Conservation (phyloP, 163 green algal species). For the Scenedesmus sp. region DNA sequence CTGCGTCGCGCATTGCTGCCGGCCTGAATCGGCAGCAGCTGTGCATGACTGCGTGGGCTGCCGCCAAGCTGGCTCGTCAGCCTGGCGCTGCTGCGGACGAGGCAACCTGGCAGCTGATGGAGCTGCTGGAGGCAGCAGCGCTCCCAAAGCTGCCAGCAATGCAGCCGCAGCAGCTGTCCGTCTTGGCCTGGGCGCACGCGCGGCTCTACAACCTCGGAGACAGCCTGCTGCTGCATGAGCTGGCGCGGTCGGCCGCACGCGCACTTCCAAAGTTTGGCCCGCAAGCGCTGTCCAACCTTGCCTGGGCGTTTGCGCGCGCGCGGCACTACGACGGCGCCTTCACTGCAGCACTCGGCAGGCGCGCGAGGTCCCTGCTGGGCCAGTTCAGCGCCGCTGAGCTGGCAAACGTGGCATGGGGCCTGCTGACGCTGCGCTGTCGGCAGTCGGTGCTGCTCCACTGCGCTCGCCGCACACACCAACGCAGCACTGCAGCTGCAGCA, state of each 20-base stretch:
- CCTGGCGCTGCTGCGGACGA: neutral
- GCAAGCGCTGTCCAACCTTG: slow-evolving; percentile 67
- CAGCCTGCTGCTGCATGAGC: slow-evolving; percentile 14
- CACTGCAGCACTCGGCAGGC: slow-evolving; percentile 10
- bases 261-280: slow-evolving; percentile 8
- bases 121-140: slow-evolving; percentile 12
- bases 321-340: slow-evolving; percentile 65
- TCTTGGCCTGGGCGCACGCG: slow-evolving; percentile 28
- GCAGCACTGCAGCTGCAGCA: slow-evolving; percentile 9
- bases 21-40: slow-evolving; percentile 42
- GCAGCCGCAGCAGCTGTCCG: slow-evolving; percentile 19
- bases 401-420: slow-evolving; percentile 57
- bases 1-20: neutral
- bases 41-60: slow-evolving; percentile 51
- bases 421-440: slow-evolving; percentile 56
- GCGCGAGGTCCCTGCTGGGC: slow-evolving; percentile 2
- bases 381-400: slow-evolving; percentile 64
- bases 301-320: slow-evolving; percentile 67
- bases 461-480: neutral
- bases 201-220: slow-evolving; percentile 37
- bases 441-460: neutral
- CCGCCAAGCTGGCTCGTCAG: slow-evolving; percentile 45
- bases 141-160: neutral
- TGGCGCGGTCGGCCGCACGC: slow-evolving; percentile 6
- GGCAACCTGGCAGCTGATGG: slow-evolving; percentile 19